phyloP scores from a whole-genome alignment of 78 protist genomes.

The Dictyostelium intermedium region DNA sequence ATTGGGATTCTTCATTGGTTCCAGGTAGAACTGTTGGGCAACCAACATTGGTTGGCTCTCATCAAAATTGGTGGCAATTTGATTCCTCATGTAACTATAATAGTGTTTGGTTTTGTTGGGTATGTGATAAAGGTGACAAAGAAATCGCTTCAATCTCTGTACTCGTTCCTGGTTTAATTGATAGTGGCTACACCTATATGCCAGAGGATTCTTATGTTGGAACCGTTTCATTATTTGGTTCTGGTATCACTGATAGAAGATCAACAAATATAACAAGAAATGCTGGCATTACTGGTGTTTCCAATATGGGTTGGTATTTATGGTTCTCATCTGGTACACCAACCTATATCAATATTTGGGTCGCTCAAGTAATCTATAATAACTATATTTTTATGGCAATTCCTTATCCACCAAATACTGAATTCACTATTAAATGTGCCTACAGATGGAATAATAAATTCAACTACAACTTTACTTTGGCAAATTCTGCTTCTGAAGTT shows the following conservation, averaged over 20 bases:
- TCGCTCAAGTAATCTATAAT: constrained; percentile 5
- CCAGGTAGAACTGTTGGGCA: background rate
- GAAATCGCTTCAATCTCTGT: constrained; percentile 3
- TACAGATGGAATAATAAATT: background rate
- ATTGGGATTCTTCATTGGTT: constrained; percentile 44
- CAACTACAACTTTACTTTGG: background rate
- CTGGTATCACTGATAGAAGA: constrained; percentile 28
- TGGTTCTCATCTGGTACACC: constrained; percentile 9
- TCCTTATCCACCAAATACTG: constrained; percentile 3
- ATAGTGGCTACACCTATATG: background rate
- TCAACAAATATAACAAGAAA: constrained; percentile 12
- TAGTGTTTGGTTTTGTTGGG: background rate
- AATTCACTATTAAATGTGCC: background rate
- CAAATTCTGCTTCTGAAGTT: constrained; percentile 13
- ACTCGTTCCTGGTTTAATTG: background rate
- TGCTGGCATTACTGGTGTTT: constrained; percentile 51
- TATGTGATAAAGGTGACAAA: constrained; percentile 11
- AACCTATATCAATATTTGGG: background rate
- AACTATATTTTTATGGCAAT: constrained; percentile 4
- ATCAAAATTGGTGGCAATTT: constrained; percentile 69
- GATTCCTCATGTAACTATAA: constrained; percentile 5
- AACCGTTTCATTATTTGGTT: background rate
- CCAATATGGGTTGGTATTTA: constrained; percentile 52
- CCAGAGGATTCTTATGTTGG: background rate
- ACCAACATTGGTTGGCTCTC: constrained; percentile 54